phyloP scores from a whole-genome alignment of 768 basidiomycete genomes.

The Suillus sp. region DNA sequence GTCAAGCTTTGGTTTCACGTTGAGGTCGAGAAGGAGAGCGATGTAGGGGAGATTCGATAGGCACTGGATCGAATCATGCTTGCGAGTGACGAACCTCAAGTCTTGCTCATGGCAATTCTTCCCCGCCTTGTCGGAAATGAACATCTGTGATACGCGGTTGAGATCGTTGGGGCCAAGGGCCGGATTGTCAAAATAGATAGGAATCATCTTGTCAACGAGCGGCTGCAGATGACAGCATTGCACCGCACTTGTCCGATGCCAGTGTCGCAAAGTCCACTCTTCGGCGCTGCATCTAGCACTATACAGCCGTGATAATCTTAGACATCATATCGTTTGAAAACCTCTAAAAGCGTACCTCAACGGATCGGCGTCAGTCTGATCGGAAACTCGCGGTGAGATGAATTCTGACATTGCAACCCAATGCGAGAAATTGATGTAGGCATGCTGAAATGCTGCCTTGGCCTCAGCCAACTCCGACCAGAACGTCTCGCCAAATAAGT shows the following conservation, averaged over 20 bases:
- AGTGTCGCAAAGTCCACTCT: too few relatives aligned
- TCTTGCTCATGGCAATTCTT: background rate
- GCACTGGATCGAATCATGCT: background rate
- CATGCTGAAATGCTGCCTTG: conserved; percentile 13
- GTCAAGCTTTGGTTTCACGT: background rate
- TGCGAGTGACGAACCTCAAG: background rate
- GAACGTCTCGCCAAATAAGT: too few relatives aligned
- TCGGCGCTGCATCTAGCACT: too few relatives aligned
- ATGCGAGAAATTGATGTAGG: background rate
- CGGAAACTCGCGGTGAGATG: too few relatives aligned
- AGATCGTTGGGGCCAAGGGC: background rate
- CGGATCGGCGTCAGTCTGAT: too few relatives aligned
- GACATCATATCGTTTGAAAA: too few relatives aligned
- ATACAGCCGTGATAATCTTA: too few relatives aligned
- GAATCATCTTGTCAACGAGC: too few relatives aligned
- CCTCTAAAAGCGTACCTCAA: too few relatives aligned
- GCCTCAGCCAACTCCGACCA: conserved; percentile 1
- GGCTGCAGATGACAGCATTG: too few relatives aligned
- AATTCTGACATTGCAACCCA: too few relatives aligned
- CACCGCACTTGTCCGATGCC: too few relatives aligned
- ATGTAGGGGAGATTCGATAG: conserved; percentile 1
- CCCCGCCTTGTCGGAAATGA: conserved; percentile 22
- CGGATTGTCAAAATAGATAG: conserved; percentile 17
- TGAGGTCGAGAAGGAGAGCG: conserved; percentile 1
- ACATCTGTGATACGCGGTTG: conserved; percentile 15